These are phyloP conservation scores for Suillus plorans DNA, from an alignment of 768 basidiomycete species.

Conservation along the genomic window DNA sequence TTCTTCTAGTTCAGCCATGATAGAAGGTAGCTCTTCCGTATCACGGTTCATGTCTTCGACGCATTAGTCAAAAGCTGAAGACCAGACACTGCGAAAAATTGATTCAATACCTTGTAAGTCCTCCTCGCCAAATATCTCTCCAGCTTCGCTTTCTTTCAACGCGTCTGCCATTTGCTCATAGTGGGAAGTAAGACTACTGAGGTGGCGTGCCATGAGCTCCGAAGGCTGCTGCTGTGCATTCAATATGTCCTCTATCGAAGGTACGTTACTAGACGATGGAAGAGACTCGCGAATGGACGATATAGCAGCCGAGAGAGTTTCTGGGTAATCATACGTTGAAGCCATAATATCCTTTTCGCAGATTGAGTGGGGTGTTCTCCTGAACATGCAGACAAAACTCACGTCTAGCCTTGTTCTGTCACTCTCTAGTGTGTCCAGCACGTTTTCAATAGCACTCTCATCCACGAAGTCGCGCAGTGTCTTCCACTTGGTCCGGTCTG, in stretches of 20 bases:
- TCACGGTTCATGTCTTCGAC: conserved; percentile 77
- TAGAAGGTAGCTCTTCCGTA: conserved; percentile 72
- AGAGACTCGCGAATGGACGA: conserved; percentile 53
- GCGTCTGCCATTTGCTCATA: conserved; percentile 77
- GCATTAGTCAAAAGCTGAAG: neutral
- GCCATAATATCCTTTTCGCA: conserved; percentile 53
- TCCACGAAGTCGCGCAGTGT: conserved; percentile 84
- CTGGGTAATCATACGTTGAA: conserved; percentile 66
- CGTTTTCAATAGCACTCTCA: conserved; percentile 77
- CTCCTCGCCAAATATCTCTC: conserved; percentile 63
- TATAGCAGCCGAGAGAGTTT: conserved; percentile 57
- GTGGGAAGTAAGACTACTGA: conserved; percentile 72
- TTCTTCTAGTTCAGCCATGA: conserved; percentile 72
- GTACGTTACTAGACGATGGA: conserved; percentile 36
- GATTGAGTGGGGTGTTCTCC: neutral
- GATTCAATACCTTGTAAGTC: conserved; percentile 59
- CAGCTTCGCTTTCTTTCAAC: conserved; percentile 65
- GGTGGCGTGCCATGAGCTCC: conserved; percentile 66
- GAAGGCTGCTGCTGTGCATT: conserved; percentile 53
- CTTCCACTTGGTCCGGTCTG: conserved; percentile 69
- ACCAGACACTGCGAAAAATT: neutral
- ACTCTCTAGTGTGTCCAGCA: conserved; percentile 68
- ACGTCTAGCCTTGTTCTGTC: conserved; percentile 71
- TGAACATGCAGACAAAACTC: conserved; percentile 22
- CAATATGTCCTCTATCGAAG: conserved; percentile 46